Conservation (phyloP, 2,329 filamentous ascomycete genomes). For the Botryotinia convoluta region DNA sequence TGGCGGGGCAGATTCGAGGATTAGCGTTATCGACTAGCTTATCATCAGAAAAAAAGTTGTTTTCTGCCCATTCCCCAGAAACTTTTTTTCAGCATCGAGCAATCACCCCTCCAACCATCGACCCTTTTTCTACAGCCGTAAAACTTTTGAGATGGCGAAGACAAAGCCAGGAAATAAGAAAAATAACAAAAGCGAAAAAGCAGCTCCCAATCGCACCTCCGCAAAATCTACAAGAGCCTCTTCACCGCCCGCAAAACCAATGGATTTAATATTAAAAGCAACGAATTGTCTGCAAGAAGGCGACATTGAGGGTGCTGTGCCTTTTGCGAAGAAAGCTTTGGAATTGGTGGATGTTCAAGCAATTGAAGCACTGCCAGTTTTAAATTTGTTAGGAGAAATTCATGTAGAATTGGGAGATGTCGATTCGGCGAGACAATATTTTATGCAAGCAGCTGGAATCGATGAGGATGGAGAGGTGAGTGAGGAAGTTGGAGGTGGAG, state of each 20-base stretch:
- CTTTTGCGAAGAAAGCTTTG: slow-evolving; percentile 36
- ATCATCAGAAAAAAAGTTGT: slow-evolving; percentile 21
- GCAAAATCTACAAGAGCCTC: slow-evolving; percentile 30
- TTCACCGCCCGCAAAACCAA: slow-evolving; percentile 29
- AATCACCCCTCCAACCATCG: not conserved
- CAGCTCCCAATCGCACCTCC: slow-evolving; percentile 32
- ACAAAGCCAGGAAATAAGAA: slow-evolving; percentile 38
- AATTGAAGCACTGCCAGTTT: slow-evolving; percentile 34
- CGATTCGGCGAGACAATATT: slow-evolving; percentile 69
- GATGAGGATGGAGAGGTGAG: slow-evolving; percentile 72
- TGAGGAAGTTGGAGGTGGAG: slow-evolving; percentile 73
- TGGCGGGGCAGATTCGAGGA: slow-evolving; percentile 13
- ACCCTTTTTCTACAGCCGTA: not conserved
- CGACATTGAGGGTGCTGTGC: slow-evolving; percentile 35
- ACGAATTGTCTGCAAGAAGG: slow-evolving; percentile 36
- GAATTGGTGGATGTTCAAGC: slow-evolving; percentile 29
- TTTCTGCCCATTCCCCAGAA: slow-evolving; percentile 17
- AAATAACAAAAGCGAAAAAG: slow-evolving; percentile 34
- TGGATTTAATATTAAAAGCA: slow-evolving; percentile 34
- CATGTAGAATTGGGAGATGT: slow-evolving; percentile 57
- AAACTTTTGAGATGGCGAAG: slow-evolving; percentile 36
- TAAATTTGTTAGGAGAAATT: slow-evolving; percentile 40
- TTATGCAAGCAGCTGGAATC: slow-evolving; percentile 68
- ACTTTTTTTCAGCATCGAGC: slow-evolving; percentile 10
- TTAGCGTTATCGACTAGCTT: slow-evolving; percentile 21